Evolutionary conservation across 805 yeast species (phyloP).

Genomic region (Myxozyma melibiosi): DNA sequence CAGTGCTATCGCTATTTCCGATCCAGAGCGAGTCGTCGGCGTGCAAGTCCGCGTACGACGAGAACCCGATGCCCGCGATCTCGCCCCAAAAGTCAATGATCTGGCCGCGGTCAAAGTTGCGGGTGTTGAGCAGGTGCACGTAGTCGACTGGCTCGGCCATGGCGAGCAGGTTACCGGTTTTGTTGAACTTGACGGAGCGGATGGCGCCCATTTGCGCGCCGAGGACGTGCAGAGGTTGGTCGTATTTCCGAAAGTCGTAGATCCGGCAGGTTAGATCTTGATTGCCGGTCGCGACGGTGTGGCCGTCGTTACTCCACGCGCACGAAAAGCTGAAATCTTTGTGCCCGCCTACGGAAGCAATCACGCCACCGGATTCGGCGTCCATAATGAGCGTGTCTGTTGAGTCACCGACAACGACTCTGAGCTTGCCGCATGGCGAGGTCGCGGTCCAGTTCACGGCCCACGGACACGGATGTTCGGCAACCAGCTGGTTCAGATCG

Average conservation of each 20-base stretch:
- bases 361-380: conserved; percentile 40
- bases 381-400: conserved; percentile 51
- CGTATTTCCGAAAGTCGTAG: conserved; percentile 48
- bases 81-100: conserved; percentile 60
- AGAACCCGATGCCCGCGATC: conserved; percentile 56
- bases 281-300: conserved; percentile 56
- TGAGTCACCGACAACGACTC: conserved; percentile 56
- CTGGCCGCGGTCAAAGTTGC: conserved; percentile 43
- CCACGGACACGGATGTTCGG: conserved; percentile 44
- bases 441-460: conserved; percentile 55
- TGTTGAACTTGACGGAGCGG: conserved; percentile 55
- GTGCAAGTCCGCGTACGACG: neutral
- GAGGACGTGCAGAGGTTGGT: conserved; percentile 40
- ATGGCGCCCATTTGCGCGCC: conserved; percentile 51
- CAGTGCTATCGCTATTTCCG: conserved; percentile 57
- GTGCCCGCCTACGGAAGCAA: conserved; percentile 48
- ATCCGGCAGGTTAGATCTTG: conserved; percentile 58
- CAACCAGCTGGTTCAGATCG: conserved; percentile 31
- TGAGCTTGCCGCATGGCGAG: conserved; percentile 48
- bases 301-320: conserved; percentile 56
- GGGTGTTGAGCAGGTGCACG: conserved; percentile 52
- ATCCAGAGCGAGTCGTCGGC: conserved; percentile 45
- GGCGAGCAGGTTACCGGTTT: conserved; percentile 49
- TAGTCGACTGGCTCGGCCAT: conserved; percentile 65
- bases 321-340: conserved; percentile 60